Base-by-base conservation (phyloP, 179 eudicot genomes). In the Beta lomatogona region DNA sequence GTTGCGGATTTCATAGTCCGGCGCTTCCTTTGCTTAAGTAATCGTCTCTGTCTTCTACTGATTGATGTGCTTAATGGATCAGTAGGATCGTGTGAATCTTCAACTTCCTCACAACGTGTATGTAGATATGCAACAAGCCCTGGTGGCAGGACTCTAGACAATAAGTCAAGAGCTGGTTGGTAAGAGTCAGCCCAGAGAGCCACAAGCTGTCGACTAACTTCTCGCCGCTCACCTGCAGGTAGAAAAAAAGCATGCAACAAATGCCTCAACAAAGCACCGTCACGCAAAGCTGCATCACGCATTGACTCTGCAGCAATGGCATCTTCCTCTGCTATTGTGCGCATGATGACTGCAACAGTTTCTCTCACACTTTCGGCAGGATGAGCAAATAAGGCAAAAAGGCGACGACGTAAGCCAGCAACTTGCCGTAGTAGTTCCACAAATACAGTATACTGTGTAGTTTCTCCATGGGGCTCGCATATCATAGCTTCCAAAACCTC, bases 181-280 rank as follows among this genome's bases (percentile, higher is more conserved):
- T 97, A 97, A 81, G 99, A 97, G 88, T 94, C 98, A 46, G 98
- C 98, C 99, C 99, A 94, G 59, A 97, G 97, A 82, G 97, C 98
- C 80, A 97, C 99, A 86, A 94, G 98, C 72, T 97, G 99, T 77
- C 97, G 84, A 85, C 99, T 97, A 82, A 97, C 92, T 84, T 97
- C 99, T 46, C 97, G 93, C 15, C 98, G 89, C 80, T 94, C 98
- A 79, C 98, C 99, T 79, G 90, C 86, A 66, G 95, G 94, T 82
- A 94, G 92, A 80, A 92, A 97, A 85, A 97, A 92, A 3, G 98
- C 99, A 87, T 93, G 94, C 85, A 88, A 86, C 83, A 97, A 86
- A 88, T 97, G 99, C 86, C 99, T 88, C 86, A 94, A 82, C 82
- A 97, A 82, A 82, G 98, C 98, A 86, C 99, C 99, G 79, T 94